Base-by-base conservation (phyloP, 805 yeast genomes). In the Spathaspora boniae region DNA sequence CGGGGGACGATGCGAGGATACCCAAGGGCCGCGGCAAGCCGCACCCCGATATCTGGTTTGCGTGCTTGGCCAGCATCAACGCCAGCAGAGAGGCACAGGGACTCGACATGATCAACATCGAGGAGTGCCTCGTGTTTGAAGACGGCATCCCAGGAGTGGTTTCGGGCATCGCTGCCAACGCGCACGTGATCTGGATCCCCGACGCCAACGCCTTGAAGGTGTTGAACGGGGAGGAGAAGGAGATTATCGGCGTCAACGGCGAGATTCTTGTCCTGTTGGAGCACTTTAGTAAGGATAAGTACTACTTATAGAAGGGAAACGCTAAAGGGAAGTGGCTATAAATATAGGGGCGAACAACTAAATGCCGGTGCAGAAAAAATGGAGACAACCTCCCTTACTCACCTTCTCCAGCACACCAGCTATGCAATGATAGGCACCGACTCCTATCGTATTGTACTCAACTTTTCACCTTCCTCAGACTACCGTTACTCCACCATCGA, bases 131-230 rank as follows among this genome's bases (percentile, higher is more conserved):
- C 21, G 83, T 93, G 2, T 93, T 93, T 58, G 98, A 93, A 65
- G 99, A 93, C 60, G 98, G 96, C 3, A 68, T 88, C 29, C 89
- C 96, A 0, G 99, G 99, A 3, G 91, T 91, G 16, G 53, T 66
- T 12, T 82, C 96, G 3, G 98, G 95, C 9, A 74, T 72, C 37
- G 80, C 84, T 12, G 87, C 96, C 23, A 89, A 88, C 8, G 84
- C 86, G 9, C 72, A 70, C 36, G 96, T 91, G n/a, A 73, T 91
- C 31, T 93, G 98, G 98, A 83, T 89, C 9, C 98, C 98, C 7
- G 91, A 91, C 58, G 70, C 72, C 17, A 76, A 84, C 39, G 95
- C 95, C n/a, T 32, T 74, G 17, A 62, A 68, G 14, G 72, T 74
- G 5, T 57, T 85, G 43, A 54, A 58, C 11, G 76, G 78, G 7